Evolutionary conservation across 2,329 filamentous ascomycete species (phyloP).

Genomic region (Paramyrothecium roridum): DNA sequence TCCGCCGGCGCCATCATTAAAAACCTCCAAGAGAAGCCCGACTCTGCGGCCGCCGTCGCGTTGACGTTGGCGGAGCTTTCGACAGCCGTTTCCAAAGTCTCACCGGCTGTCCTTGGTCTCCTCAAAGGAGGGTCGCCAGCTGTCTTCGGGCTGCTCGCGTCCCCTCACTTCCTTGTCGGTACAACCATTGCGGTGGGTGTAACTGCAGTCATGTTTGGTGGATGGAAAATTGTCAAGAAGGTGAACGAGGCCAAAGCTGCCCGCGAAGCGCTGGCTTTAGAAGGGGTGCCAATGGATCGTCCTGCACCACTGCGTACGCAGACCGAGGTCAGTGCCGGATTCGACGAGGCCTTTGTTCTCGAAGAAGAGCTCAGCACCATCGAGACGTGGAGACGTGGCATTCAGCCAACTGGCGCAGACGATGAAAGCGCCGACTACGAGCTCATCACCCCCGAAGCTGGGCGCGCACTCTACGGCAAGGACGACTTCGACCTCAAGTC

Average conservation of each 20-base stretch:
- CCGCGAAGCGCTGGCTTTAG: conserved; percentile 23
- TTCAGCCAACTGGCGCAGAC: conserved; percentile 39
- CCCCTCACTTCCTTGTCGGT: conserved; percentile 91
- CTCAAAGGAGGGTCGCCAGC: conserved; percentile 81
- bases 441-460: conserved; percentile 55
- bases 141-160: conserved; percentile 81
- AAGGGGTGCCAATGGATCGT: conserved; percentile 16
- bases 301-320: conserved; percentile 21
- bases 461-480: conserved; percentile 35
- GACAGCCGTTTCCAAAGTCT: conserved; percentile 76
- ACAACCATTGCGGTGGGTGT: conserved; percentile 85
- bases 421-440: conserved; percentile 50
- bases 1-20: conserved; percentile 79
- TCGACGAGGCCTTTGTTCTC: conserved; percentile 2
- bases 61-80: conserved; percentile 90
- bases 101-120: conserved; percentile 70
- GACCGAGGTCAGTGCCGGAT: conserved; percentile 21
- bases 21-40: conserved; percentile 67
- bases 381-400: conserved; percentile 57
- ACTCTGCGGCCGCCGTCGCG: conserved; percentile 90
- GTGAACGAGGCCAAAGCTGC: conserved; percentile 49
- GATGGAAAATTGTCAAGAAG: conserved; percentile 95
- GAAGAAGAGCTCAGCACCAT: conserved; percentile 54
- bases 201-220: conserved; percentile 93
- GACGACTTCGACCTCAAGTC: conserved; percentile 38